Base-by-base conservation (phyloP, 805 yeast species). In the Candida quercuum region DNA sequence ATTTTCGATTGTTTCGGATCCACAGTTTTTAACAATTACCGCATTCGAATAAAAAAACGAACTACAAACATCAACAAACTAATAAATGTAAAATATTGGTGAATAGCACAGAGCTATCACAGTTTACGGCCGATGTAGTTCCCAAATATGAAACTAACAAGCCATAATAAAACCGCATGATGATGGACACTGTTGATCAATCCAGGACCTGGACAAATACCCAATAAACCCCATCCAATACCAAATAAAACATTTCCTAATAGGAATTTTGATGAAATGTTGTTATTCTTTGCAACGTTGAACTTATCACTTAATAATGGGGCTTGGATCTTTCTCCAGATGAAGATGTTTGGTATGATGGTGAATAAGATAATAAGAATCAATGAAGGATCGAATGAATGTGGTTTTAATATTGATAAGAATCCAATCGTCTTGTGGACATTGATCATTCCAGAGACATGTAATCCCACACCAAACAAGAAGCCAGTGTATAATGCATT, bases 161-260 rank as follows among this genome's bases (percentile, higher is more conserved):
- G 26, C 51, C 51, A 47, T 22, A 25, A 14, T 2, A 26, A 10
- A 3, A 34, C 5, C 5, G 16, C 15, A 6, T 42, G 39, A 27
- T 46, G 36, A 23, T 49, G 48, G 4, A 41, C 40, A 6, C 36
- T 15, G 10, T 61, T 49, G 1, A 67, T 27, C 1, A 71, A 38
- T 0, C 70, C 79, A 13, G 79, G 77, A 4, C 76, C 78, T 0
- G 79, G 79, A 47, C 78, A 74, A 4, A 71, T 53, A 1, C 79
- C 79, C 1, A 64, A 47, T 3, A 69, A 24, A 1, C 75, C 78
- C 79, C 79, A 74, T 0, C 78, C 79, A 8, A 66, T 12, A 9
- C 79, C 79, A 45, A 74, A 74, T 6, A 71, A 11, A 0, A 55
- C 54, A 41, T 67, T 60, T 3, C 79, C 79, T 3, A 64, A 4